Evolutionary conservation across 1,284 basidiomycete species (phyloP), one percentile per base, ranked within the genome.

Genomic region (Malassezia slooffiae): DNA sequence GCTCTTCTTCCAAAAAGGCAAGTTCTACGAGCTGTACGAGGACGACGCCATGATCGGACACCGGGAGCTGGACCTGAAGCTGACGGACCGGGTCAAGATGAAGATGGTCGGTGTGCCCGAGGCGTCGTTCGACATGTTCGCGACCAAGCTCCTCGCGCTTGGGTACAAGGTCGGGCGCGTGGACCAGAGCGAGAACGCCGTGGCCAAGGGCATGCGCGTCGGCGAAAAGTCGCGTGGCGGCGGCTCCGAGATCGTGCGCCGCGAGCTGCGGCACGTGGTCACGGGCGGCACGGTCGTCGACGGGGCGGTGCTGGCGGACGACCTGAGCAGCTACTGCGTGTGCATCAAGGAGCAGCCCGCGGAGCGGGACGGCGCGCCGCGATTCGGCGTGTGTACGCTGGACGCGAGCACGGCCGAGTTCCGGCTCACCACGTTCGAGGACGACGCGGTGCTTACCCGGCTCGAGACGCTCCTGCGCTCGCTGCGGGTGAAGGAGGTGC

Each of bases 221-320:
- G 75, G 57, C 68, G 72, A 57, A 54, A 74, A 72, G 28, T 71
- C 73, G 23, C 75, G 77, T 24, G 62, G 60, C 29, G 61, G 57
- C 21, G 60, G 59, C 29, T 76, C 77, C 46, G 75, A 70, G 40
- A 71, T 69, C 41, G 67, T 70, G 35, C 60, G 62, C 35, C 62
- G 91, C 46, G 91, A 91, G 65, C 76, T 99, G 32, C 83, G 85
- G 65, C 90, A 91, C 73, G 88, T 99, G 28, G 84, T 91, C 69
- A 99, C 93, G 0, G 88, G 87, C 47, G 93, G 93, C 7, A 99
- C 93, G 0, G 82, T 97, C 21, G 84, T 96, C 42, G 93, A 99
- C 60, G 80, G 82, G 5, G 79, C 81, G 33, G 80, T 93, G 47
- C 76, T 97, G 20, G 83, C 79, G 1, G 85, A 95, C 50, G 93